Base-by-base conservation (phyloP, 306 rosid genomes). In the Medicago lupulina region DNA sequence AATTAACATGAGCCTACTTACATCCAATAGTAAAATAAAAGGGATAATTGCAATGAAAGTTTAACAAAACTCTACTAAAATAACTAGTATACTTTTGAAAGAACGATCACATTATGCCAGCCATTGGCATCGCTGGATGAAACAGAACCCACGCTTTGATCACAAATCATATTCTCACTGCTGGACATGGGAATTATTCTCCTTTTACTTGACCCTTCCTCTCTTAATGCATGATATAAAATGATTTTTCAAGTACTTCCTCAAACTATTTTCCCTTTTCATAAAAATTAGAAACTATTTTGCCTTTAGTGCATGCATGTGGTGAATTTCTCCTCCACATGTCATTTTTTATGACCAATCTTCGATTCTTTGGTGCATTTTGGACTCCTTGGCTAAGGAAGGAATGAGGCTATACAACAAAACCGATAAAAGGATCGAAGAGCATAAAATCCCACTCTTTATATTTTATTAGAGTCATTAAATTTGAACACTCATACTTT, bases 301-400 rank as follows among this genome's bases (percentile, higher is more conserved):
- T 17, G 11, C 25, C 60, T 54, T 49, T 68, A 23, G 67, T 49
- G 18, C 25, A 36, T 55, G 61, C 31, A 18, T 18, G 61, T 55
- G 71, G 65, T 17, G 44, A 74, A 44, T 67, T 68, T 74, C 41
- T 60, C 41, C 41, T 60, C 41, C 76, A 68, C 46, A 80, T 57
- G 83, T 19, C 57, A 62, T 25, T 19, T 15, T 23, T 44, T 3
- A 44, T 44, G 50, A 44, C 50, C 50, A 11, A 14, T 46, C 64
- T 47, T 58, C 13, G 7, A 17, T 59, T 70, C 46, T 79, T 59
- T 60, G 38, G n/a, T 53, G 63, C 78, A 31, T 21, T 19, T 15
- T 39, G n/a, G 60, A 67, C 54, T 80, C 83, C 28, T 21, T 49
- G 44, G 50, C 80, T 38, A 75, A 75, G 80, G 53, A 80, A 80